phyloP scores from a whole-genome alignment of 106 monocot species.

The Cymbidium sinense region DNA sequence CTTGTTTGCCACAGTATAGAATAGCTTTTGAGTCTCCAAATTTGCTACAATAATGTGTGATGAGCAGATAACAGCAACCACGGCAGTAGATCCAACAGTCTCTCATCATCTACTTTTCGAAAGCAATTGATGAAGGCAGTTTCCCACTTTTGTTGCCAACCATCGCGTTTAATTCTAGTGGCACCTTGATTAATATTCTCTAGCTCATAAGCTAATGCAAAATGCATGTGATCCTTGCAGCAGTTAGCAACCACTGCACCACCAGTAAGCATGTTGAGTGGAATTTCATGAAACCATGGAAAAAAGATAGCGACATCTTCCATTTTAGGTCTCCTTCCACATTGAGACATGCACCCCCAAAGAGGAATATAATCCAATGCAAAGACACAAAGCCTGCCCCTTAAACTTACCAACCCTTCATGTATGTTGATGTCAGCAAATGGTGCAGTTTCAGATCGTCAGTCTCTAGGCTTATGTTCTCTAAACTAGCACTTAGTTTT shows the following conservation, averaged over 20 bases:
- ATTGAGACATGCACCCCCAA: constrained; percentile 56
- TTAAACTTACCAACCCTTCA: constrained; percentile 2
- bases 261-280: constrained; percentile 28
- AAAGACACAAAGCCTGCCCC: neutral
- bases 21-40: no score
- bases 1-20: no score
- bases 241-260: constrained; percentile 4
- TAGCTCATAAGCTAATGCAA: neutral
- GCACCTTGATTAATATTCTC: constrained; percentile 4
- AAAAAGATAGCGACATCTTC: no score
- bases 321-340: no score
- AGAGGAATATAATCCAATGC: constrained; percentile 29
- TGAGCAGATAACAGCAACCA: no score
- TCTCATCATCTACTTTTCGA: no score
- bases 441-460: no score
- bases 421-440: no score
- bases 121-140: no score
- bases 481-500: neutral
- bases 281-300: no score
- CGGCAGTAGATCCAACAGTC: no score
- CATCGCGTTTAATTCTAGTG: constrained; percentile 9
- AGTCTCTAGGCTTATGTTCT: neutral
- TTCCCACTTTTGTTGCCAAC: constrained; percentile 44
- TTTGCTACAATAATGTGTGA: no score
- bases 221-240: constrained; percentile 9